Conservation (phyloP, 306 rosid species). For the Heteromeles arbutifolia region DNA sequence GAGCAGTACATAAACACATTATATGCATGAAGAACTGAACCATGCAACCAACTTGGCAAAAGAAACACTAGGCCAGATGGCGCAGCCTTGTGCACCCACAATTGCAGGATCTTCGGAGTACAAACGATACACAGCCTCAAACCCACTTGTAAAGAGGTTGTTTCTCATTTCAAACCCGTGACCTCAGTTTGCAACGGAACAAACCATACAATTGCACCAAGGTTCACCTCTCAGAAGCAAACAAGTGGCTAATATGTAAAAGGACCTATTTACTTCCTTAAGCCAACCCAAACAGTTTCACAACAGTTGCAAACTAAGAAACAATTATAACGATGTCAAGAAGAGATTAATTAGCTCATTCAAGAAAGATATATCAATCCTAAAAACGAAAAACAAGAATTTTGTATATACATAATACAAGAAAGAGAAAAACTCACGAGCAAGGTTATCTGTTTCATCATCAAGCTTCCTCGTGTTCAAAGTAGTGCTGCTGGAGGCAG, state of each 20-base stretch:
- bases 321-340: neutral
- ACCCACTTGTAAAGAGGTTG: neutral
- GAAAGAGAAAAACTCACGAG: constrained; percentile 45
- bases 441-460: constrained; percentile 74
- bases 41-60: neutral
- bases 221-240: neutral
- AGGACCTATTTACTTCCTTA: neutral
- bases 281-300: neutral
- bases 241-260: neutral
- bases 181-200: neutral
- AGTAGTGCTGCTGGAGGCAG: constrained; percentile 79
- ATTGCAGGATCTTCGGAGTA: neutral
- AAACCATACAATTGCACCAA: neutral
- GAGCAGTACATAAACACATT: neutral
- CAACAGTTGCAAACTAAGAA: neutral
- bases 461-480: constrained; percentile 85
- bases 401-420: neutral
- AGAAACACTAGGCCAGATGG: neutral
- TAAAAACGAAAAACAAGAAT: neutral
- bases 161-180: neutral
- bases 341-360: neutral
- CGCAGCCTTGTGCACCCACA: neutral
- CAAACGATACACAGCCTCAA: neutral
- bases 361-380: neutral
- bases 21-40: neutral